Evolutionary conservation across 2,329 filamentous ascomycete species (phyloP).

Genomic region (Microdochium trichocladiopsis): DNA sequence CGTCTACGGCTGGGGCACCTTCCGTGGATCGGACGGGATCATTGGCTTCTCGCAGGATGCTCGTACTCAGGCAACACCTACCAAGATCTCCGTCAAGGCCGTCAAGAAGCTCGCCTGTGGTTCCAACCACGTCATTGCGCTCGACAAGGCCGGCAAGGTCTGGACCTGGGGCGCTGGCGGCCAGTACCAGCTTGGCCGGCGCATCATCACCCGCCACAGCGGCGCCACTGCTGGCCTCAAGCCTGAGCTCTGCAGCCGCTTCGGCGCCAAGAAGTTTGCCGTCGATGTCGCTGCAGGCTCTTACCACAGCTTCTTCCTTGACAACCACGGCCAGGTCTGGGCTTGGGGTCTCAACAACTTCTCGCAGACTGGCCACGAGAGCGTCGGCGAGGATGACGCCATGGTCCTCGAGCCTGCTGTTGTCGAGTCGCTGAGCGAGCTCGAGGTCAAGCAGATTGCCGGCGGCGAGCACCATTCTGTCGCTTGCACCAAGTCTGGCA

Average conservation of each 20-base stretch:
- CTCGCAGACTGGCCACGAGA: slow-evolving; percentile 59
- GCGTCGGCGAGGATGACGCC: slow-evolving; percentile 61
- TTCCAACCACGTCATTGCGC: slow-evolving; percentile 62
- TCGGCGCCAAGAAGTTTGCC: slow-evolving; percentile 45
- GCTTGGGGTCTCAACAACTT: slow-evolving; percentile 70
- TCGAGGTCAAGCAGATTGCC: slow-evolving; percentile 59
- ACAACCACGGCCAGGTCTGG: slow-evolving; percentile 58
- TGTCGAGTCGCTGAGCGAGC: slow-evolving; percentile 56
- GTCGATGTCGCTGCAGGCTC: slow-evolving; percentile 51
- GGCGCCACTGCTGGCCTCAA: slow-evolving; percentile 20
- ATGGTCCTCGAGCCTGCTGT: slow-evolving; percentile 65
- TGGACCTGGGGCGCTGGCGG: slow-evolving; percentile 78
- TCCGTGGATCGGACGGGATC: slow-evolving; percentile 51
- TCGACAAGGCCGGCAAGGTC: slow-evolving; percentile 63
- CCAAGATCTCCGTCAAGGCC: slow-evolving; percentile 51
- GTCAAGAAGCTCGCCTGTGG: slow-evolving; percentile 56
- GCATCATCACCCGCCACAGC: slow-evolving; percentile 34
- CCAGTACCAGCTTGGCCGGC: slow-evolving; percentile 63
- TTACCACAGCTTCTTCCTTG: slow-evolving; percentile 67
- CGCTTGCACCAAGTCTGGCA: slow-evolving; percentile 30
- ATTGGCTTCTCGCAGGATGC: slow-evolving; percentile 54
- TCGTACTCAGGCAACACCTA: slow-evolving; percentile 37
- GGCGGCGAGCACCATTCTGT: slow-evolving; percentile 66
- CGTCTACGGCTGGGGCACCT: slow-evolving; percentile 65
- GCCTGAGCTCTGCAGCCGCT: slow-evolving; percentile 28